Percentiles rank a stretch among this genome's conserved stretches.
phyloP scores from a whole-genome alignment of 129 eudicot species.

The Arctium lappa region DNA sequence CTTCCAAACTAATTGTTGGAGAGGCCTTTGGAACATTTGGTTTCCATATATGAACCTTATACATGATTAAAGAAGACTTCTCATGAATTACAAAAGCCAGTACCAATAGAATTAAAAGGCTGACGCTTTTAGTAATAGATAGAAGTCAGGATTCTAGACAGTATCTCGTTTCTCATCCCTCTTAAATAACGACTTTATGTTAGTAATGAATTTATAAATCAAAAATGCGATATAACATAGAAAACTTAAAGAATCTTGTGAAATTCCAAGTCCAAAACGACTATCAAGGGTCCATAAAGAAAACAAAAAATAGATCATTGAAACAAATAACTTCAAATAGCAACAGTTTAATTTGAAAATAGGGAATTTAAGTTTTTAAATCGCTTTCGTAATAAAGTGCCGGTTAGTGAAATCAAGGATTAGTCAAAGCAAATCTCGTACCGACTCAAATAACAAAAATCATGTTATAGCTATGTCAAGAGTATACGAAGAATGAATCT shows the following conservation, averaged over 20 bases:
- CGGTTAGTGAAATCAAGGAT: not conserved
- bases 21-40: slow-evolving; percentile 97
- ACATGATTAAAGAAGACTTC: slow-evolving; percentile 1
- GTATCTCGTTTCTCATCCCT: not conserved
- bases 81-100: not conserved
- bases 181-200: not conserved
- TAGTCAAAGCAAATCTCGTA: not conserved
- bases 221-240: no score
- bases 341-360: no score
- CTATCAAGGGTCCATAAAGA: no score
- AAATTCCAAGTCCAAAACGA: no score
- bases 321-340: no score
- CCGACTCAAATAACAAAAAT: not conserved
- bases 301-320: no score
- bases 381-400: not conserved
- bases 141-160: not conserved
- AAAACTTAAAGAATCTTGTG: no score
- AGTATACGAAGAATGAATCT: slow-evolving; percentile 92
- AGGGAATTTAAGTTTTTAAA: no score
- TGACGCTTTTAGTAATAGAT: not conserved
- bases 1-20: slow-evolving; percentile 58
- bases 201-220: not conserved
- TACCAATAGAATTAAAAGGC: not conserved
- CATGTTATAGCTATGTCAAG: not conserved
- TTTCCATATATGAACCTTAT: slow-evolving; percentile 85